Conservation (phyloP, 1,284 basidiomycete genomes). For the Kwoniella shivajii region DNA sequence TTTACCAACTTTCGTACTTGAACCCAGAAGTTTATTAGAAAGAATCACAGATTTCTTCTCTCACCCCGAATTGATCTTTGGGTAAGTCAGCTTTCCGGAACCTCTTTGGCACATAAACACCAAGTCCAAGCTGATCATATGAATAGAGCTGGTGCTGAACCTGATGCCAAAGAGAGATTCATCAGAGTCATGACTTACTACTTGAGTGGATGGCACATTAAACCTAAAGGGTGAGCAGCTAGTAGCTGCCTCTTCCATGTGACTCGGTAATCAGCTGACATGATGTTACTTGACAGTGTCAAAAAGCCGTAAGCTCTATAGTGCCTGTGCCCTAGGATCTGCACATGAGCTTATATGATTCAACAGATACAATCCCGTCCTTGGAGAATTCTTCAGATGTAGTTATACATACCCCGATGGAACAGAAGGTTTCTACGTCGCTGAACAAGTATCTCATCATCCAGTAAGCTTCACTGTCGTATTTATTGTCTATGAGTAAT, state of each 20-base stretch:
- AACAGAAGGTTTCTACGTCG: slow-evolving; percentile 91
- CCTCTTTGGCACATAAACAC: not conserved
- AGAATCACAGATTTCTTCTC: slow-evolving; percentile 99
- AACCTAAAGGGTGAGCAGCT: slow-evolving; percentile 74
- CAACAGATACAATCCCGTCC: slow-evolving; percentile 86
- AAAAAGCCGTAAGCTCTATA: slow-evolving; percentile 87
- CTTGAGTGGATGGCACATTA: slow-evolving; percentile 99
- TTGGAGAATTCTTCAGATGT: slow-evolving; percentile 98
- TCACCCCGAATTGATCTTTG: slow-evolving; percentile 90
- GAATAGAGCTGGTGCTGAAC: slow-evolving; percentile 45
- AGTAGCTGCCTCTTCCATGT: not conserved
- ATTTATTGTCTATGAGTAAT: not conserved
- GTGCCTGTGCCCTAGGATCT: slow-evolving; percentile 49
- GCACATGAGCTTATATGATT: slow-evolving; percentile 5
- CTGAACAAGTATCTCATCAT: slow-evolving; percentile 75
- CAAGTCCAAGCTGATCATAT: not conserved
- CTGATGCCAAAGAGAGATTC: slow-evolving; percentile 87
- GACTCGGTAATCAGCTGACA: slow-evolving; percentile 3
- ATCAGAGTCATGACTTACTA: slow-evolving; percentile 91
- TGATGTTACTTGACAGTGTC: slow-evolving; percentile 58
- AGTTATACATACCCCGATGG: slow-evolving; percentile 91
- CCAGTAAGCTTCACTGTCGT: slow-evolving; percentile 37
- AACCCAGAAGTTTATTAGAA: slow-evolving; percentile 86
- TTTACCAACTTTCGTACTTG: slow-evolving; percentile 90
- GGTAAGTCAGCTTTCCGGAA: slow-evolving; percentile 56